These are phyloP conservation scores for Sphaerosporella brunnea DNA, from an alignment of 495 filamentous ascomycete species.

Conservation along the genomic window DNA sequence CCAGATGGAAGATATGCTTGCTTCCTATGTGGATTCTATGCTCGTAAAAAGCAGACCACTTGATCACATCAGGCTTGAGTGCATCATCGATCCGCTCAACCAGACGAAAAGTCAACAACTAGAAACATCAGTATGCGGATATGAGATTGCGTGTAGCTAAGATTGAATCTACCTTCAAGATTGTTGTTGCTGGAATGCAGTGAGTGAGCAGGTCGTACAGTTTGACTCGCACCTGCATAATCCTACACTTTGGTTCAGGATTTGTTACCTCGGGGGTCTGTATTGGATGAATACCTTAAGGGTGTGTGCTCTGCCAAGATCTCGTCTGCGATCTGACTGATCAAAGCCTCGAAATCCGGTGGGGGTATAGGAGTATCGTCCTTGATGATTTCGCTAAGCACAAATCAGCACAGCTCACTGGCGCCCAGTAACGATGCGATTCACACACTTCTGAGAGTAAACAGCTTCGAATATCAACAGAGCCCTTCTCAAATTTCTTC, in stretches of 20 bases:
- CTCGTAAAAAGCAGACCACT: slow-evolving; percentile 93
- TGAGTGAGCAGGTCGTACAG: slow-evolving; percentile 91
- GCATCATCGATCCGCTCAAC: slow-evolving; percentile 70
- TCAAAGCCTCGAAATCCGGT: slow-evolving; percentile 88
- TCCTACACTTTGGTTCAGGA: slow-evolving; percentile 19
- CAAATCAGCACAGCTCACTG: slow-evolving; percentile 11
- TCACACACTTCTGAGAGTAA: slow-evolving; percentile 79
- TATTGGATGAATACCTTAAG: slow-evolving; percentile 30
- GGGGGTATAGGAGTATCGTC: slow-evolving; percentile 79
- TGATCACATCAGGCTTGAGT: slow-evolving; percentile 79
- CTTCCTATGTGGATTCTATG: slow-evolving; percentile 76
- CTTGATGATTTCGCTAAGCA: slow-evolving; percentile 64
- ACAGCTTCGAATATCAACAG: slow-evolving; percentile 92
- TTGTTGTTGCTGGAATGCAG: slow-evolving; percentile 84
- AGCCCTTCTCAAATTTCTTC: slow-evolving; percentile 73
- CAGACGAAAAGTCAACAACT: slow-evolving; percentile 75
- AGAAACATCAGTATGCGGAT: not conserved
- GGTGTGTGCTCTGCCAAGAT: slow-evolving; percentile 85
- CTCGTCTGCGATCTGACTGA: slow-evolving; percentile 70
- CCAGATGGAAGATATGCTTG: slow-evolving; percentile 95
- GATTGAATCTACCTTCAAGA: slow-evolving; percentile 44
- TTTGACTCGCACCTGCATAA: slow-evolving; percentile 74
- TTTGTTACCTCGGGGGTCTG: not conserved
- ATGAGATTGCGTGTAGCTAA: not conserved
- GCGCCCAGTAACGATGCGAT: too few species aligned